phyloP scores from a whole-genome alignment of 129 eudicot genomes.

The Chrysanthemum lavandulifolium region DNA sequence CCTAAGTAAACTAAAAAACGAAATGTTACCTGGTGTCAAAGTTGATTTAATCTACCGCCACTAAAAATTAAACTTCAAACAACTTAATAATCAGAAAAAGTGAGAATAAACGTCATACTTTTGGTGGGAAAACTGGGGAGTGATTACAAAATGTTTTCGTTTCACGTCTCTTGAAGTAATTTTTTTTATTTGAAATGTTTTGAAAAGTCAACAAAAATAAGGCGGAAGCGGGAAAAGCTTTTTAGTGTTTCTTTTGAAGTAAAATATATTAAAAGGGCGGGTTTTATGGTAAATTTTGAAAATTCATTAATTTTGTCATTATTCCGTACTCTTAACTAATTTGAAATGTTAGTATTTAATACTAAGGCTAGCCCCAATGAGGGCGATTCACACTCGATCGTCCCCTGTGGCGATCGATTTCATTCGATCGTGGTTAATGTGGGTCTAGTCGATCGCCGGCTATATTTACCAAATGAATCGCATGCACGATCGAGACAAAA shows the following conservation, averaged over 20 bases:
- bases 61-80: background rate
- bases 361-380: too few species aligned
- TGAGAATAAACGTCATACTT: background rate
- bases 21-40: conserved; percentile 8
- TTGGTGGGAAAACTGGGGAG: background rate
- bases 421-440: too few species aligned
- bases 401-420: too few species aligned
- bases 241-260: background rate
- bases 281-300: background rate
- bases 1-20: too few species aligned
- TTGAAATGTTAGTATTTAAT: too few species aligned
- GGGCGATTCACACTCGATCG: too few species aligned
- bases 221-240: conserved; percentile 24
- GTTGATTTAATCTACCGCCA: background rate
- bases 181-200: background rate
- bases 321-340: too few species aligned
- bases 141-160: conserved; percentile 7
- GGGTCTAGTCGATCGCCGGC: too few species aligned
- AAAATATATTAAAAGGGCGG: background rate
- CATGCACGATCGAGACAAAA: too few species aligned
- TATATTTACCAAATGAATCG: too few species aligned
- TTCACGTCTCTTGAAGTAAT: background rate
- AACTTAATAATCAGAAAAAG: background rate
- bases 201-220: background rate
- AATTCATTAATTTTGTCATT: too few species aligned